Conservation (phyloP, 768 basidiomycete species). For the Hygrocybe coccinea region DNA sequence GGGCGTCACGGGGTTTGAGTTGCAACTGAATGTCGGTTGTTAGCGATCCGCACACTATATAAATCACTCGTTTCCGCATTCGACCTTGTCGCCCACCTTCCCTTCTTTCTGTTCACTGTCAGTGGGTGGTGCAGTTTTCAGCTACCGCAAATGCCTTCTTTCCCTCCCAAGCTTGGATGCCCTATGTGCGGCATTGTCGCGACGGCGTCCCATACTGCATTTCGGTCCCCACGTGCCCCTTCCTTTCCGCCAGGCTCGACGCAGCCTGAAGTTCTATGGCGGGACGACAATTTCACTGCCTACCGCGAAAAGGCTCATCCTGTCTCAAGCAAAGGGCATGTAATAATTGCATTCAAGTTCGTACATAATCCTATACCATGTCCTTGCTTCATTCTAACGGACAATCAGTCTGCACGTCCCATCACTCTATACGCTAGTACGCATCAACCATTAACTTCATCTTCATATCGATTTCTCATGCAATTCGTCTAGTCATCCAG, state of each 20-base stretch:
- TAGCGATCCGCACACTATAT: neutral
- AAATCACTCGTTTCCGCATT: neutral
- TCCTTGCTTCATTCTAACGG: constrained; percentile 1
- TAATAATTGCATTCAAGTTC: constrained; percentile 73
- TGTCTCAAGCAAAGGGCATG: constrained; percentile 67
- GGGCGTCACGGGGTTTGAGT: neutral
- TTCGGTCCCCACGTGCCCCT: constrained; percentile 43
- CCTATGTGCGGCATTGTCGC: constrained; percentile 73
- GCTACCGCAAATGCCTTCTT: constrained; percentile 47
- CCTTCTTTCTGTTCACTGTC: too few relatives aligned
- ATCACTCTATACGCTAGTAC: constrained; percentile 66
- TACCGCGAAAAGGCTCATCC: constrained; percentile 68
- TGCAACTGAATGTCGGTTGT: too few relatives aligned
- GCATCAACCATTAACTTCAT: constrained; percentile 24
- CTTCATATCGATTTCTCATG: constrained; percentile 2
- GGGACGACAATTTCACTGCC: constrained; percentile 70
- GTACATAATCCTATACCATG: constrained; percentile 21
- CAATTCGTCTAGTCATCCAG: constrained; percentile 53
- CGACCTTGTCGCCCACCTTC: neutral
- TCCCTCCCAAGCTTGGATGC: constrained; percentile 62
- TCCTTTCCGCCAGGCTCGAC: constrained; percentile 43
- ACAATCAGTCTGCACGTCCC: constrained; percentile 64
- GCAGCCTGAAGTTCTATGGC: constrained; percentile 63
- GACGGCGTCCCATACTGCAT: constrained; percentile 42
- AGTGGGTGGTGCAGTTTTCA: neutral